Evolutionary conservation across 345 rosid species (phyloP).

Genomic region (Sapria himalayana): DNA sequence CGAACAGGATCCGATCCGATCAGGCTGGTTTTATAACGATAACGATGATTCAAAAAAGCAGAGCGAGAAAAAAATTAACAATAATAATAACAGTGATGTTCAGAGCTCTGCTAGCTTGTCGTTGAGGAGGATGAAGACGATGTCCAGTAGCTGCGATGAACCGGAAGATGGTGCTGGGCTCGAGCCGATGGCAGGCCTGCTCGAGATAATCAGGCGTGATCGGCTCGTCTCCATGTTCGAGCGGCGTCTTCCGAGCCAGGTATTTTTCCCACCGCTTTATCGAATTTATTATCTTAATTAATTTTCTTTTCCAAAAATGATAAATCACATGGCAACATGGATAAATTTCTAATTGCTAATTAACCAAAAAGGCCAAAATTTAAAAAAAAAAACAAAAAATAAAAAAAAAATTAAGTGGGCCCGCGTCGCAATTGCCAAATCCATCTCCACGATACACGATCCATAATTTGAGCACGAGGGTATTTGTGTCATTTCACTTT

Average conservation of each 20-base stretch:
- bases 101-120: constrained; percentile 47
- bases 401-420: too few relatives aligned
- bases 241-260: constrained; percentile 48
- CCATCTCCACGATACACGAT: too few relatives aligned
- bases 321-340: too few relatives aligned
- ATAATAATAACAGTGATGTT: constrained; percentile 26
- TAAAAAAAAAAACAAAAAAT: neutral
- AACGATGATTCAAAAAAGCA: neutral
- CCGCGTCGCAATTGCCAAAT: too few relatives aligned
- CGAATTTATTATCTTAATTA: neutral
- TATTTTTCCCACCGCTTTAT: constrained; percentile 5
- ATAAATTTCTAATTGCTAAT: too few relatives aligned
- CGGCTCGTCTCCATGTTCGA: constrained; percentile 32
- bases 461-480: too few relatives aligned
- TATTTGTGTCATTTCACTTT: too few relatives aligned
- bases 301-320: constrained; percentile 6
- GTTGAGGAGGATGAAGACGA: constrained; percentile 14
- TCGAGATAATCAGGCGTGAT: constrained; percentile 26
- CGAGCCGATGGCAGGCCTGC: constrained; percentile 27
- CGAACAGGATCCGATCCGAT: constrained; percentile 10
- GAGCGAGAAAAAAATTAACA: constrained; percentile 9
- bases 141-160: constrained; percentile 21
- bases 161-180: constrained; percentile 28
- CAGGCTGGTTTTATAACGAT: constrained; percentile 4
- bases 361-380: neutral